A percentile compares a stretch with the other conserved stretches of the same genome.
Conservation (phyloP, 1,139 yeast genomes). For the Blastobotrys elegans region DNA sequence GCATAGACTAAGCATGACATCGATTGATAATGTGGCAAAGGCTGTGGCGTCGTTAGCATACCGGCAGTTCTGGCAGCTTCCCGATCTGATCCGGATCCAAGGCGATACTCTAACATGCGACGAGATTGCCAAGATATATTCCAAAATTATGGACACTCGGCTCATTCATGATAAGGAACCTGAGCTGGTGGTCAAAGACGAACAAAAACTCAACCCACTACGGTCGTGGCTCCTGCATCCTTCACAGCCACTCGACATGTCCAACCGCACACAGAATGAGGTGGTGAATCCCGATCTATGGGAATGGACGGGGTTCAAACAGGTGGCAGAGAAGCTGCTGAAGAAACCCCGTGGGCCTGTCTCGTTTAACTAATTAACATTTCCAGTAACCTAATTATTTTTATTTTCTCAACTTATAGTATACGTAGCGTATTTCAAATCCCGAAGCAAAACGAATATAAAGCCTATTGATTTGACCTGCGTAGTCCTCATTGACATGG, state of each 20-base stretch:
- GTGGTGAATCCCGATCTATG: conserved; percentile 8
- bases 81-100: conserved; percentile 27
- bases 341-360: no score
- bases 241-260: conserved; percentile 7
- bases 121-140: conserved; percentile 41
- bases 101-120: conserved; percentile 33
- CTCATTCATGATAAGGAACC: neutral
- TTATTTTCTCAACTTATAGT: no score
- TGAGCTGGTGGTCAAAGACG: neutral
- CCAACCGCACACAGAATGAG: conserved; percentile 4
- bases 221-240: neutral
- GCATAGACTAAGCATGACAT: conserved; percentile 34
- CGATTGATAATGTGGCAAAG: conserved; percentile 46
- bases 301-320: conserved; percentile 6
- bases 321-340: conserved; percentile 3
- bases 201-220: neutral
- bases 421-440: no score
- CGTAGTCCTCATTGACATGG: no score
- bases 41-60: conserved; percentile 37
- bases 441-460: no score
- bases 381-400: no score
- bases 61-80: conserved; percentile 34
- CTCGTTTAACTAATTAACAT: no score
- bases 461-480: no score
- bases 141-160: conserved; percentile 34